These are phyloP conservation scores for Collybia sp. DNA, from an alignment of 768 basidiomycete genomes.

Conservation along the genomic window DNA sequence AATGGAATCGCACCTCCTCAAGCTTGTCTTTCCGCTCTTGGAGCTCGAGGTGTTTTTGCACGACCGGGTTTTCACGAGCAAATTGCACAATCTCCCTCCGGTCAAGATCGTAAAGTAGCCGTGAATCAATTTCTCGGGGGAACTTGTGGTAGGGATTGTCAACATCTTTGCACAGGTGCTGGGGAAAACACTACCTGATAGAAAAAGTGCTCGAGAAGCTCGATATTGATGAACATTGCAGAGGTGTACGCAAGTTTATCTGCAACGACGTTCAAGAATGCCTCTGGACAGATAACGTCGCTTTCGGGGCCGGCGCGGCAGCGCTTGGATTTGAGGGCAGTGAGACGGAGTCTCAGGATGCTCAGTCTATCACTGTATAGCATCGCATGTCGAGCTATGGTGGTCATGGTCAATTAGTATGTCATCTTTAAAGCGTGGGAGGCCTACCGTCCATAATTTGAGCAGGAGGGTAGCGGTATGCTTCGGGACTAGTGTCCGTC, in stretches of 20 bases:
- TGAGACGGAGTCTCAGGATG: slow-evolving; percentile 81
- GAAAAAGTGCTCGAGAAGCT: slow-evolving; percentile 97
- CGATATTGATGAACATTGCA: slow-evolving; percentile 98
- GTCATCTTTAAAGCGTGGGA: neutral
- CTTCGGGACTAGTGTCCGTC: slow-evolving; percentile 44
- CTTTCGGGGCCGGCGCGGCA: slow-evolving; percentile 86
- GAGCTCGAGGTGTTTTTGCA: slow-evolving; percentile 83
- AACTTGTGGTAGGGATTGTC: slow-evolving; percentile 47
- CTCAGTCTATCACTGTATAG: slow-evolving; percentile 78
- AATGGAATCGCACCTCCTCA: slow-evolving; percentile 62
- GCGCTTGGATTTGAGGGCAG: slow-evolving; percentile 83
- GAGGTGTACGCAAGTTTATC: slow-evolving; percentile 96
- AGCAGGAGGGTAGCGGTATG: slow-evolving; percentile 87
- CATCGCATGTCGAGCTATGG: slow-evolving; percentile 84
- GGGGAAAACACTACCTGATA: slow-evolving; percentile 63
- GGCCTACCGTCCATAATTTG: slow-evolving; percentile 86
- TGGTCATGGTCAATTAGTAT: slow-evolving; percentile 8
- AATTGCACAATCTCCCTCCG: slow-evolving; percentile 86
- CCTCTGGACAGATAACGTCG: slow-evolving; percentile 91
- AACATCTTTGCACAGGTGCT: neutral
- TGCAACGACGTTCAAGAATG: slow-evolving; percentile 94
- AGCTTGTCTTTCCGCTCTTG: slow-evolving; percentile 98
- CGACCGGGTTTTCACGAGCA: slow-evolving; percentile 91
- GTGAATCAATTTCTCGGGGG: slow-evolving; percentile 94
- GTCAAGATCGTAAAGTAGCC: slow-evolving; percentile 90